Percentiles rank a stretch among this genome's conserved stretches.
Conservation (phyloP, 2,329 filamentous ascomycete species). For the Pseudogymnoascus sp. region DNA sequence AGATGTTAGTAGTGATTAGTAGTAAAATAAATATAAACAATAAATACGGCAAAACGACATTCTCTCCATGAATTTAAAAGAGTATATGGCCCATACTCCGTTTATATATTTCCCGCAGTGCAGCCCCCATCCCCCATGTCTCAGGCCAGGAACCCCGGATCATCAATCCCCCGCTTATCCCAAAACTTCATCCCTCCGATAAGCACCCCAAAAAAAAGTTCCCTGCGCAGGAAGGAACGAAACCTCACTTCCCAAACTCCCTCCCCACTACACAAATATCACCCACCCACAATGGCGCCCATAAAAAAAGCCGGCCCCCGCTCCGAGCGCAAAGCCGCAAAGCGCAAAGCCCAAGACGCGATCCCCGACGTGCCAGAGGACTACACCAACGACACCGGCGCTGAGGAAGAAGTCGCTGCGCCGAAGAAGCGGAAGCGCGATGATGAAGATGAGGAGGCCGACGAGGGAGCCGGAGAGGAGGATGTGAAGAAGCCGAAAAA, state of each 20-base stretch:
- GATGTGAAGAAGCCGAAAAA: slow-evolving; percentile 15
- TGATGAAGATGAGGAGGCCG: slow-evolving; percentile 17
- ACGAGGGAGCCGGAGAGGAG: slow-evolving; percentile 10
- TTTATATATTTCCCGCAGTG: too few species aligned
- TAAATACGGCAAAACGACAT: neutral
- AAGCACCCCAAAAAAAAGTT: slow-evolving; percentile 1
- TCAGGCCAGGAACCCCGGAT: neutral
- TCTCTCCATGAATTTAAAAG: neutral
- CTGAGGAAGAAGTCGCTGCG: slow-evolving; percentile 7
- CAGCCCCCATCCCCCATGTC: neutral
- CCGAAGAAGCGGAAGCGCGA: slow-evolving; percentile 4
- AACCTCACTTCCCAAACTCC: too few species aligned
- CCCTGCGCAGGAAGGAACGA: neutral
- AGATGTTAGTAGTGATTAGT: neutral
- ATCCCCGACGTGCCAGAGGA: slow-evolving; percentile 27
- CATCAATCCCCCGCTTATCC: neutral
- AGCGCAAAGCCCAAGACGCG: slow-evolving; percentile 26
- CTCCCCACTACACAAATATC: neutral
- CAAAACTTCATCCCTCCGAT: neutral
- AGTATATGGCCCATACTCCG: neutral
- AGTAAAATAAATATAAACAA: neutral
- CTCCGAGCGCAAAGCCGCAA: slow-evolving; percentile 28
- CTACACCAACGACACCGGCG: neutral
- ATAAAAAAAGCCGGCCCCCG: slow-evolving; percentile 14
- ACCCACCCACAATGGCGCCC: neutral